These are phyloP conservation scores for Triticum monococcum DNA, from an alignment of 176 grass and related monocot species.

Conservation along the genomic window DNA sequence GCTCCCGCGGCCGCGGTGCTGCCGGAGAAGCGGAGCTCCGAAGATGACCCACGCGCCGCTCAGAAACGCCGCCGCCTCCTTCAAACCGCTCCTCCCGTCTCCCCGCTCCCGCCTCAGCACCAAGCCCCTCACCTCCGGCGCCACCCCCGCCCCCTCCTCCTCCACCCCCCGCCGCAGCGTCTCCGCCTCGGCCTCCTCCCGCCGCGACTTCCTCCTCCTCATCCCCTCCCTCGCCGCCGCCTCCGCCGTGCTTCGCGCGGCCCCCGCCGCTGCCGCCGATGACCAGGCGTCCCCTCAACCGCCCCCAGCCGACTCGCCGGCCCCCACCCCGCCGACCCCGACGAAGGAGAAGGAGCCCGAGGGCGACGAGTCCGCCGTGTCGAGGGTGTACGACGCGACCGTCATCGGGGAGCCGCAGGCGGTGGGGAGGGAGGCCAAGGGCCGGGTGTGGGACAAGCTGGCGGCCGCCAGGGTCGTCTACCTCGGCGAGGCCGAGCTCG, in stretches of 20 bases:
- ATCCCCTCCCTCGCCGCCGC: conserved; percentile 61
- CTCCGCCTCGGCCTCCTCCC: conserved; percentile 32
- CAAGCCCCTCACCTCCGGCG: background rate
- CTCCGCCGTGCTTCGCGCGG: conserved; percentile 27
- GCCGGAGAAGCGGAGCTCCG: background rate
- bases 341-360: conserved; percentile 26
- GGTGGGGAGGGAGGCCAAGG: conserved; percentile 66
- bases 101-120: conserved; percentile 25
- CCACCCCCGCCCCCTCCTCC: background rate
- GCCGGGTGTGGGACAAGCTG: conserved; percentile 82
- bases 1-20: background rate
- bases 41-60: conserved; percentile 17
- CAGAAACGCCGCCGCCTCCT: conserved; percentile 25
- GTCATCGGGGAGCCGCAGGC: conserved; percentile 92
- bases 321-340: background rate
- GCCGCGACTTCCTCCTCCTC: conserved; percentile 63
- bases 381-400: conserved; percentile 92
- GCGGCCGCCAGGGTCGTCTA: conserved; percentile 80
- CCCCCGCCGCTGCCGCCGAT: conserved; percentile 13
- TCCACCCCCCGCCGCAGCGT: conserved; percentile 22
- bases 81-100: conserved; percentile 32
- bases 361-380: conserved; percentile 44
- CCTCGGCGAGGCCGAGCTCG: conserved; percentile 84
- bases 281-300: background rate
- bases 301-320: background rate